phyloP scores from a whole-genome alignment of 305 asterid genomes.

The Fraxinus sp. region DNA sequence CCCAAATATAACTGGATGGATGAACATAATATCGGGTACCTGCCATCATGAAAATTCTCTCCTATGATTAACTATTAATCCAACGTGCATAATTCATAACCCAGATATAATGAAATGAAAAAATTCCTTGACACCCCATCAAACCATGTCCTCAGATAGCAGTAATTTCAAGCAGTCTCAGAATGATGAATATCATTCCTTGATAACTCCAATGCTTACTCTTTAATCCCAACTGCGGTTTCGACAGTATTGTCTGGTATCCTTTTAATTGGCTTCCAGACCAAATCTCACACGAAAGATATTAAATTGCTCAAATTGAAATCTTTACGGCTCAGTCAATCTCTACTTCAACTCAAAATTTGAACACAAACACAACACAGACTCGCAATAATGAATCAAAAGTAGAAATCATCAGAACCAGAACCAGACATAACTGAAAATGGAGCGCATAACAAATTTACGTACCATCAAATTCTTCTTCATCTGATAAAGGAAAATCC shows the following conservation, averaged over 20 bases:
- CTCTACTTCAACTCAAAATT: neutral
- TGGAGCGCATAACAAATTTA: neutral
- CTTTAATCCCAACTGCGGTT: neutral
- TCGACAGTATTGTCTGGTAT: neutral
- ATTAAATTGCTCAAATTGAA: neutral
- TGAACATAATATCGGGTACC: neutral
- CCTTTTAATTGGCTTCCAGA: neutral
- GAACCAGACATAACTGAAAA: neutral
- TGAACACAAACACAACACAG: neutral
- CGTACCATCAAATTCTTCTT: slow-evolving; percentile 63
- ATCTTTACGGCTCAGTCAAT: neutral
- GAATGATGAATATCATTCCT: neutral
- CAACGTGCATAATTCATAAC: neutral
- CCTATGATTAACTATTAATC: neutral
- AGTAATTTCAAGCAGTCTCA: neutral
- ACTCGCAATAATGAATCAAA: neutral
- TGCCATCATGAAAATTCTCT: neutral
- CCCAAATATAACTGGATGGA: neutral
- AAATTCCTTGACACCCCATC: neutral
- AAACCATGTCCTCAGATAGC: neutral
- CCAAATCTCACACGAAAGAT: neutral
- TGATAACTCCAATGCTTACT: neutral
- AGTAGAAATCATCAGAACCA: neutral
- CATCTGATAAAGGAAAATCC: no score
- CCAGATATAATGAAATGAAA: neutral